Evolutionary conservation across 1,284 basidiomycete genomes (phyloP).

Genomic region (Anthracocystis walkeri): DNA sequence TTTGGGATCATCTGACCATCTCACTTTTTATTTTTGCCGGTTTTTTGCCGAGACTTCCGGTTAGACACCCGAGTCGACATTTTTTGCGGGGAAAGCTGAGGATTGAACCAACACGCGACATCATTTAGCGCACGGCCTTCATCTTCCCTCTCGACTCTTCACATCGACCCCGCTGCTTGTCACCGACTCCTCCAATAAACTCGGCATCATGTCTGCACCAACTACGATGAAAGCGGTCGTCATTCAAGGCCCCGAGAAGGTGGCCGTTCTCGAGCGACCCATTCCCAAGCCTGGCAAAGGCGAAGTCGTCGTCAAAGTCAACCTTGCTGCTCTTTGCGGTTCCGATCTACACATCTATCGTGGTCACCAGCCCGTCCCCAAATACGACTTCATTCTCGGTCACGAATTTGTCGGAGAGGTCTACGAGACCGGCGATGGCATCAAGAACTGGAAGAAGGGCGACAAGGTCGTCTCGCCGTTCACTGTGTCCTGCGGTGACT

Average conservation of each 20-base stretch:
- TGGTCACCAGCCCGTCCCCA: constrained; percentile 53
- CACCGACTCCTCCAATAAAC: neutral
- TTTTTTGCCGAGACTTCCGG: constrained; percentile 75
- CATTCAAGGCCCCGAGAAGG: constrained; percentile 59
- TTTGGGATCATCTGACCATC: too few species aligned
- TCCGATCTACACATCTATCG: constrained; percentile 78
- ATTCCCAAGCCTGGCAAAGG: constrained; percentile 55
- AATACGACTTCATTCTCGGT: constrained; percentile 72
- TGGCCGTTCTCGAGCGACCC: constrained; percentile 60
- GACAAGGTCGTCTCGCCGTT: constrained; percentile 81
- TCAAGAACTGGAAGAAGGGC: constrained; percentile 75
- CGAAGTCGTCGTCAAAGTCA: constrained; percentile 64
- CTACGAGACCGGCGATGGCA: constrained; percentile 78
- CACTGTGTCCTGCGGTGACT: constrained; percentile 78
- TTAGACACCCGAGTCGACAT: neutral
- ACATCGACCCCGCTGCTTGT: neutral
- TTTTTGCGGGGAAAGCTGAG: constrained; percentile 10
- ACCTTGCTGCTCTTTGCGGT: constrained; percentile 77
- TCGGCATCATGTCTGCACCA: constrained; percentile 34
- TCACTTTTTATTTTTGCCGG: constrained; percentile 57
- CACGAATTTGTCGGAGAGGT: constrained; percentile 88
- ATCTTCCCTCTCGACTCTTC: neutral
- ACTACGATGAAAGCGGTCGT: constrained; percentile 64
- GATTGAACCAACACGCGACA: constrained; percentile 8
- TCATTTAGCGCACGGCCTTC: neutral